A percentile compares a stretch with the other conserved stretches of the same genome.
Conservation (phyloP, 2,329 filamentous ascomycete species). For the Alternaria rosae region DNA sequence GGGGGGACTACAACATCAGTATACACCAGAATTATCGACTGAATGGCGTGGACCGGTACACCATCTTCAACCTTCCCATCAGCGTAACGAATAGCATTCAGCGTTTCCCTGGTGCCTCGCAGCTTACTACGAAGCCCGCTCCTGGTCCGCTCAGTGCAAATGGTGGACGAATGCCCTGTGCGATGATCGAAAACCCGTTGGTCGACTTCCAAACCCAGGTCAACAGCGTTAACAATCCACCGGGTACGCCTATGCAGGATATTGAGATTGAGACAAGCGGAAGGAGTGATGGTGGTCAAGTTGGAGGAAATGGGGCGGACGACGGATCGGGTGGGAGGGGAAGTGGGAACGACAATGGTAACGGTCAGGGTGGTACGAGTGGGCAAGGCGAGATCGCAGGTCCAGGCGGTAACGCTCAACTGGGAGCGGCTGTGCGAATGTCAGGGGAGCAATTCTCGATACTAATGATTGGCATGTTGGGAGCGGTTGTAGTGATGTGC, state of each 20-base stretch:
- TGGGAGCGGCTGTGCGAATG: slow-evolving; percentile 20
- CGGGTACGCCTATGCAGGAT: slow-evolving; percentile 39
- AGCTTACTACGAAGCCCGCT: slow-evolving; percentile 41
- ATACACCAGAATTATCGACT: slow-evolving; percentile 75
- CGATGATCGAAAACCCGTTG: slow-evolving; percentile 38
- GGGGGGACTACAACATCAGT: slow-evolving; percentile 73
- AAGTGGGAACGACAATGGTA: neutral
- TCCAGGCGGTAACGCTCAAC: neutral
- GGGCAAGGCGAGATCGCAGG: slow-evolving; percentile 19
- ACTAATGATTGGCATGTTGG: slow-evolving; percentile 21
- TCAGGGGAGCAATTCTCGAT: slow-evolving; percentile 15
- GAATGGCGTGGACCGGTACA: slow-evolving; percentile 70
- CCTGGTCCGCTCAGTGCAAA: slow-evolving; percentile 46
- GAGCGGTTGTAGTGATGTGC: slow-evolving; percentile 15
- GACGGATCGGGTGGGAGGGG: slow-evolving; percentile 9
- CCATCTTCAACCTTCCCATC: slow-evolving; percentile 74
- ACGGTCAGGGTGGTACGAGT: slow-evolving; percentile 3
- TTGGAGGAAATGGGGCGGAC: slow-evolving; percentile 31
- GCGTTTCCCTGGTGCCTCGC: slow-evolving; percentile 42
- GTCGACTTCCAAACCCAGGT: slow-evolving; percentile 32
- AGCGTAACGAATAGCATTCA: slow-evolving; percentile 70
- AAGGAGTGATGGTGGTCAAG: slow-evolving; percentile 36
- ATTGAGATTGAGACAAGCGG: slow-evolving; percentile 35
- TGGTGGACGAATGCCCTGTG: slow-evolving; percentile 44
- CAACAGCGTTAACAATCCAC: slow-evolving; percentile 44